Base-by-base conservation (phyloP, 352 stramenopile genomes). In the Phytopythium oedochilum region DNA sequence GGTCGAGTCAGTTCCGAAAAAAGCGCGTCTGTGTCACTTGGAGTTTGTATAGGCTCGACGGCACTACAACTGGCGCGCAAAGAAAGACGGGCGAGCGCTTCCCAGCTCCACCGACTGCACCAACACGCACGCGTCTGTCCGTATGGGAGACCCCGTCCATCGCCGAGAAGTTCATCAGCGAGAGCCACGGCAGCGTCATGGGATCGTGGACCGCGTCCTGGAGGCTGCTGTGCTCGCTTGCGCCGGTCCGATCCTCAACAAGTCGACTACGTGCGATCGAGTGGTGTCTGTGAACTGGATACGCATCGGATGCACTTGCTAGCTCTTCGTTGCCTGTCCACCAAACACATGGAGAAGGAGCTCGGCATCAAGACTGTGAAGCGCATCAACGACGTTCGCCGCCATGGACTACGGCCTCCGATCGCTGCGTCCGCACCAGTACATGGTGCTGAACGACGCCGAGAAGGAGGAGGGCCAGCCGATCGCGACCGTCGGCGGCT, bases 381-480 rank as follows among this genome's bases (percentile, higher is more conserved):
- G 43, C 84, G 98, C 32, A 96, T 99, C 49, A 98, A 98, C 66
- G 96, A 99, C 72, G n/a, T 99, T 99, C 75, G 94, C 96, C 0
- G 96, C 94, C 28, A 96, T 98, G 70, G 96, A 96, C 43, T 99
- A 98, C 73, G 97, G 97, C 17, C 81, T 98, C 32, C 73, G 99
- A 4, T 98, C 96, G 53, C 72, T 99, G 23, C 87, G 97, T 68
- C 70, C 84, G 36, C 78, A 97, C 48, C 87, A 96, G 59, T 97
- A 98, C 70, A 91, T 96, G 54, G 64, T 94, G 34, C 78, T 92
- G n/a, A 92, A 97, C 61, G 82, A 94, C 44, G 83, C 70, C 22
- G 57, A 75, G 22, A 74, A 70, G 34, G 69, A 85, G 51, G 73
- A 92, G 50, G 66, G 75, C 11, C 88, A 82, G 34, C 95, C 96